phyloP scores from a whole-genome alignment of 805 yeast genomes.

The Lachancea quebecensis region DNA sequence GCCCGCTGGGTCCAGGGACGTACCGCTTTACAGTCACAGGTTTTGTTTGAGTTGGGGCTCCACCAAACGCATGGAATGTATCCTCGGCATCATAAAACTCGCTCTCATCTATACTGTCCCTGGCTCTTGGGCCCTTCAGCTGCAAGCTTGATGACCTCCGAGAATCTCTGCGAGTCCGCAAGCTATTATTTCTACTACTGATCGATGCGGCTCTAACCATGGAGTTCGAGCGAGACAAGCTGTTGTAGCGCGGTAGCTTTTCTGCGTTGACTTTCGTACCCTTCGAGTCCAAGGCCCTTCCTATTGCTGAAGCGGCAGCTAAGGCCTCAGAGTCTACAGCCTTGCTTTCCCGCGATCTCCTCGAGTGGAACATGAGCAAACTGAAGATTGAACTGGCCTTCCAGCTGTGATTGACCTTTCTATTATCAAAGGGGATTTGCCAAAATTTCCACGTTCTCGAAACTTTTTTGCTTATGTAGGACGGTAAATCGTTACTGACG shows the following conservation, averaged over 20 bases:
- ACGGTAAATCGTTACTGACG: neutral
- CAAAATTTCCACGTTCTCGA: neutral
- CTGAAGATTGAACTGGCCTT: neutral
- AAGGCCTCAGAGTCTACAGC: constrained; percentile 41
- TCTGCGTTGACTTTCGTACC: constrained; percentile 23
- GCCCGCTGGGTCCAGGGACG: constrained; percentile 68
- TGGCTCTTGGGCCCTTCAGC: neutral
- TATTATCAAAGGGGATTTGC: neutral
- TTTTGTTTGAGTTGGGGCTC: constrained; percentile 19
- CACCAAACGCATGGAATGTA: constrained; percentile 32
- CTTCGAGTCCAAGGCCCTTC: constrained; percentile 35
- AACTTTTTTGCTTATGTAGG: neutral
- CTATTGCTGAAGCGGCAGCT: constrained; percentile 58
- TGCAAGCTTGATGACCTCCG: constrained; percentile 6
- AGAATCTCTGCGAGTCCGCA: constrained; percentile 2
- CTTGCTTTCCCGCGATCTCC: constrained; percentile 10
- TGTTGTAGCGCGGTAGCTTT: constrained; percentile 21
- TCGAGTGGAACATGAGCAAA: constrained; percentile 9
- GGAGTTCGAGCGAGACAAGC: constrained; percentile 11
- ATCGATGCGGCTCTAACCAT: constrained; percentile 4
- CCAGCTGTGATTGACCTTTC: neutral
- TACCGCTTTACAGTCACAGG: constrained; percentile 55
- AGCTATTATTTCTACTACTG: constrained; percentile 5
- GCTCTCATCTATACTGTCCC: constrained; percentile 6
- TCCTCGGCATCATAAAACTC: constrained; percentile 22